Evolutionary conservation across 2,329 filamentous ascomycete genomes (phyloP).

Genomic region (Polytolypa hystricis): DNA sequence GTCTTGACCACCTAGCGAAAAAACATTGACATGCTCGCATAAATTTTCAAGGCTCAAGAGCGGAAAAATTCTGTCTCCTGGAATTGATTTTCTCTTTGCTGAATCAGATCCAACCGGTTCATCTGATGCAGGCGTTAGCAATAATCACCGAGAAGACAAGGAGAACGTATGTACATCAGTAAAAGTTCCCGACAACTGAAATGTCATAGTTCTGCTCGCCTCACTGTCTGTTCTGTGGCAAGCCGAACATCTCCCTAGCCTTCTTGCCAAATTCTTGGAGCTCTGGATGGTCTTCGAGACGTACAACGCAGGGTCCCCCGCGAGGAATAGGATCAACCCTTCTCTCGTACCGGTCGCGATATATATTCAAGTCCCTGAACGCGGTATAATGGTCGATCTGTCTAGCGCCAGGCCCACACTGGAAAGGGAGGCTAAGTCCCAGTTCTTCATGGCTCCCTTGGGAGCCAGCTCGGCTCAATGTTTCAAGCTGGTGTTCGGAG

Average conservation of each 20-base stretch:
- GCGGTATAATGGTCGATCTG: neutral
- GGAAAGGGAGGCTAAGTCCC: neutral
- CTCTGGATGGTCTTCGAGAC: constrained; percentile 1
- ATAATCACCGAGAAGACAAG: no score
- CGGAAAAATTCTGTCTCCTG: no score
- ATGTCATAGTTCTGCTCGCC: no score
- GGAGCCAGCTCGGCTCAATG: neutral
- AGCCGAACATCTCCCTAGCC: constrained; percentile 2
- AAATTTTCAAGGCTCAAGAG: no score
- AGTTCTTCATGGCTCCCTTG: neutral
- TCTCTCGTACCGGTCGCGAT: constrained; percentile 4
- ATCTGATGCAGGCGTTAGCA: no score
- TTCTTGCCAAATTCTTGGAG: neutral
- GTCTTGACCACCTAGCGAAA: no score
- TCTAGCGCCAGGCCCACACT: neutral
- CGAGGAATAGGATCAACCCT: neutral
- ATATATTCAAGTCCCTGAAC: constrained; percentile 4
- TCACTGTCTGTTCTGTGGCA: no score
- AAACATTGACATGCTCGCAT: no score
- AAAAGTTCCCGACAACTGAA: no score
- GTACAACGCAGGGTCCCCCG: neutral
- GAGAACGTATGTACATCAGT: no score
- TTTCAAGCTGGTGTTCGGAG: neutral
- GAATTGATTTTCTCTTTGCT: no score
- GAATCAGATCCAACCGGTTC: no score